Base-by-base conservation (phyloP, 306 rosid genomes). In the Canavalia gladiata region DNA sequence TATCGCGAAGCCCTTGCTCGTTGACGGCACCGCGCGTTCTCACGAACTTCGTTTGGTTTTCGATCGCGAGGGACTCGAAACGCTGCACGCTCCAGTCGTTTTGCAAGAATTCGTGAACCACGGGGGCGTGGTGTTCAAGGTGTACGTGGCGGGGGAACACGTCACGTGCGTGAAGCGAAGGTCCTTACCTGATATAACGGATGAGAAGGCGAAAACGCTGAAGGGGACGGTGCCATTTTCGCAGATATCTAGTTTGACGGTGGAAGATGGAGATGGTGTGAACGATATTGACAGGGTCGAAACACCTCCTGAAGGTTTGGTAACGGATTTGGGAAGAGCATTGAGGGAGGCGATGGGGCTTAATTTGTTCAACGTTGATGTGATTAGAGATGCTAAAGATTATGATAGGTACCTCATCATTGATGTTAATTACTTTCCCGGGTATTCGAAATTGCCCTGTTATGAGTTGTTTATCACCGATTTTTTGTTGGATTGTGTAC, bases 341-440 rank as follows among this genome's bases (percentile, higher is more conserved):
- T 55, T 90, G 84, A 72, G 81, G 52, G 57, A 74, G 47, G 87
- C 71, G 6, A 54, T 82, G 75, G 81, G 87, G 64, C 90, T 90
- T 49, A 77, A 74, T 34, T 56, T 90, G 25, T 90, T 90, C 68
- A 90, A 90, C 74, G 68, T 86, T 10, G 94, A 90, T 67, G 18
- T 88, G 47, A 88, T 90, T 11, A 88, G 89, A 73, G 87, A 82
- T 52, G 79, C 58, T 31, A 25, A 30, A 3, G 71, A 83, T 57
- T 51, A 7, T 4, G 35, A 46, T 4, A 80, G 73, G 75, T 88
- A 87, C 51, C 39, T 31, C 55, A 83, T 86, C 0, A 78, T 88
- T 67, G 91, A 90, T 69, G 81, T 90, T 69, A 90, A 90, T 39
- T 86, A 90, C 70, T 90, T 86, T 68, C 94, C 91, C 1, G 91